phyloP scores from a whole-genome alignment of 75 land plant genomes.

The Picea sitchensis region DNA sequence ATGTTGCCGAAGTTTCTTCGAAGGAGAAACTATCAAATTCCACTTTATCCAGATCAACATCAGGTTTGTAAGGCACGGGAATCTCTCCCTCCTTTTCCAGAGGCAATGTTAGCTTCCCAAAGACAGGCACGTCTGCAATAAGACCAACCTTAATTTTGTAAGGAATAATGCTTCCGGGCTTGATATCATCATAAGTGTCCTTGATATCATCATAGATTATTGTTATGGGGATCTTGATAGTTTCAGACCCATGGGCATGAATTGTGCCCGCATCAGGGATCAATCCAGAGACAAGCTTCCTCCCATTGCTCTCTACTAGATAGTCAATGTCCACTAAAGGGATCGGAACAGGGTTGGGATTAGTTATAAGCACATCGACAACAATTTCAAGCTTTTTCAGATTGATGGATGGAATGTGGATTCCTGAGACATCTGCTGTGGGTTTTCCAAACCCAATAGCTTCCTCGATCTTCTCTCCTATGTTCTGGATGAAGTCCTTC shows the following conservation, averaged over 20 bases:
- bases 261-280: slow-evolving; percentile 97
- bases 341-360: slow-evolving; percentile 92
- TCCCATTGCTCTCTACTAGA: slow-evolving; percentile 80
- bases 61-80: slow-evolving; percentile 87
- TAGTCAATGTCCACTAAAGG: slow-evolving; percentile 87
- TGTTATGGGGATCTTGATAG: slow-evolving; percentile 80
- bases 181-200: slow-evolving; percentile 74
- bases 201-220: slow-evolving; percentile 86
- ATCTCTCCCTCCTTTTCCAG: slow-evolving; percentile 85
- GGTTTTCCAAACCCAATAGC: slow-evolving; percentile 91
- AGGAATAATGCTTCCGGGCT: slow-evolving; percentile 81
- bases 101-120: slow-evolving; percentile 76
- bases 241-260: slow-evolving; percentile 86
- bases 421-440: slow-evolving; percentile 64
- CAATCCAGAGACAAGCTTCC: slow-evolving; percentile 85
- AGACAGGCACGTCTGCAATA: slow-evolving; percentile 74
- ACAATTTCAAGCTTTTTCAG: slow-evolving; percentile 73
- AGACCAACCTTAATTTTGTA: slow-evolving; percentile 71
- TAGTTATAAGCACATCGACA: slow-evolving; percentile 72
- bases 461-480: slow-evolving; percentile 81
- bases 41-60: slow-evolving; percentile 75
- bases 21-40: slow-evolving; percentile 65
- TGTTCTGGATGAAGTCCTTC: slow-evolving; percentile 79
- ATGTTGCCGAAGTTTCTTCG: slow-evolving; percentile 70
- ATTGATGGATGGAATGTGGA: slow-evolving; percentile 72